These are phyloP conservation scores for Rubia peregrina DNA, from an alignment of 305 asterid genomes.

Conservation along the genomic window DNA sequence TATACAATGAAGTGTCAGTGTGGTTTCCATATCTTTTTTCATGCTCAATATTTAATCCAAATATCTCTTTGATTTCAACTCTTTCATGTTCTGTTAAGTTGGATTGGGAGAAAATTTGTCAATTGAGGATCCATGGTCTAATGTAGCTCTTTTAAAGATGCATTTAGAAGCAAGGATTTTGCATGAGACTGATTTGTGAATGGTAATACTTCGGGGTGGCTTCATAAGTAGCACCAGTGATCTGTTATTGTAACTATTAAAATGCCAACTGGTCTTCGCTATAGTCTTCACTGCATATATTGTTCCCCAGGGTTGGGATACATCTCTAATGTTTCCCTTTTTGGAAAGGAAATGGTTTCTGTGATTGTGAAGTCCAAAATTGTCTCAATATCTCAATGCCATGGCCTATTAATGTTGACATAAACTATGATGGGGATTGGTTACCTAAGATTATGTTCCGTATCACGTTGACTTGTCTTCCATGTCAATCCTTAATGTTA, in stretches of 20 bases:
- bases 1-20: not conserved
- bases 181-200: not conserved
- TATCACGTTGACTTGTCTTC: not conserved
- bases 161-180: not conserved
- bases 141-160: not conserved
- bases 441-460: not conserved
- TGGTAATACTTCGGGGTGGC: not conserved
- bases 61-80: not conserved
- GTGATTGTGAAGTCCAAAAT: not conserved
- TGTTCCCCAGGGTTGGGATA: not conserved
- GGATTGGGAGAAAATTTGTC: not conserved
- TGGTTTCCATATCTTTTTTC: not conserved
- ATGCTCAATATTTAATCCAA: not conserved
- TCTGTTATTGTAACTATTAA: not conserved
- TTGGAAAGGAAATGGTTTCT: slow-evolving; percentile 1
- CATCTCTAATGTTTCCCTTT: not conserved
- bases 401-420: not conserved
- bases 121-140: not conserved
- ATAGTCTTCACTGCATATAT: not conserved
- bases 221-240: not conserved
- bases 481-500: not conserved
- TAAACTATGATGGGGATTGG: not conserved
- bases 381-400: not conserved
- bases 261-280: not conserved
- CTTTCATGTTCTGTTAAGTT: not conserved